Conservation (phyloP, 805 yeast species). For the Clavispora asparagi region DNA sequence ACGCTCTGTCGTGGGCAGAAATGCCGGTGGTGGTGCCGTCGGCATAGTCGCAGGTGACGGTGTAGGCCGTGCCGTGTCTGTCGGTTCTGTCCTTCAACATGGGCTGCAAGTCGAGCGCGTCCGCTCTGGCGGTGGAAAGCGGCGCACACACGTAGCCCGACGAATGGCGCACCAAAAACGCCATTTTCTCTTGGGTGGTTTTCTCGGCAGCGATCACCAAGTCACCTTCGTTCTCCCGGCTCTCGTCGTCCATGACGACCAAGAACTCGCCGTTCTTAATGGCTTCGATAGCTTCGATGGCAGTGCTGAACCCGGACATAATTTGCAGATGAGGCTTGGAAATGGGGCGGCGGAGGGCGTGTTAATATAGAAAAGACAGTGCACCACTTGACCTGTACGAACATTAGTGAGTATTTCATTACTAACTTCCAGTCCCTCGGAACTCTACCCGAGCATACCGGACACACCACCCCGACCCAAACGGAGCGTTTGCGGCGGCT, state of each 20-base stretch:
- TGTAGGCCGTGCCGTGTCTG: slow-evolving; percentile 95
- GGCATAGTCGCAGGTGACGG: slow-evolving; percentile 80
- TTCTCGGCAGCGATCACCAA: slow-evolving; percentile 86
- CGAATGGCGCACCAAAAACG: slow-evolving; percentile 80
- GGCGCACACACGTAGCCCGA: slow-evolving; percentile 96
- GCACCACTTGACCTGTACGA: neutral
- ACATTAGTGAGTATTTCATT: neutral
- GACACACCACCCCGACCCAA: too few species aligned
- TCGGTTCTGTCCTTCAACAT: slow-evolving; percentile 63
- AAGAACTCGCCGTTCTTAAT: slow-evolving; percentile 70
- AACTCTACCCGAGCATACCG: too few species aligned
- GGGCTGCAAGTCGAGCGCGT: slow-evolving; percentile 69
- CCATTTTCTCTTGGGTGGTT: slow-evolving; percentile 82
- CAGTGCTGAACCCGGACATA: slow-evolving; percentile 40
- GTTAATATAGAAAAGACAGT: neutral
- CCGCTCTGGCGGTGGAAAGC: slow-evolving; percentile 70
- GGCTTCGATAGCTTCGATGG: slow-evolving; percentile 70
- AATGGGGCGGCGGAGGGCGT: neutral
- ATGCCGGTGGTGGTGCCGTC: slow-evolving; percentile 97
- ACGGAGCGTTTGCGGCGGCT: neutral
- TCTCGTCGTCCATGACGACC: slow-evolving; percentile 95
- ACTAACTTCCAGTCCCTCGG: neutral
- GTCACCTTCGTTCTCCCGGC: slow-evolving; percentile 97
- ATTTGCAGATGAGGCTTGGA: neutral
- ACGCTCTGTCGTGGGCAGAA: slow-evolving; percentile 87